Evolutionary conservation across 805 yeast genomes (phyloP), one percentile per base, ranked within the genome.

Genomic region (Saturnispora serradocipensis): DNA sequence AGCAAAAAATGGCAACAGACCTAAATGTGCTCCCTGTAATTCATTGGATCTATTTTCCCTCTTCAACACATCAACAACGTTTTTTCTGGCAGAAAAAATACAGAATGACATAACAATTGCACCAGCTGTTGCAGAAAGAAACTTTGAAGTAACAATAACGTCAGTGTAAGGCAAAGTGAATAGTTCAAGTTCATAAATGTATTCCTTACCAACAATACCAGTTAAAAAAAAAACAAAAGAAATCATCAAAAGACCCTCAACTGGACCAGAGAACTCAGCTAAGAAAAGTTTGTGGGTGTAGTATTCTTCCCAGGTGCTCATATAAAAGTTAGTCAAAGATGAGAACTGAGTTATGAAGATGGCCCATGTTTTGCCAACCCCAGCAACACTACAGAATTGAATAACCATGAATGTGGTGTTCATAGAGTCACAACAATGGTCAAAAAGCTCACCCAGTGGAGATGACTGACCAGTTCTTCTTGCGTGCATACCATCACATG

Each of bases 401-500:
- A 88, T 70, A 4, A 82, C 75, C 11, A 90, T 90, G 49, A 91
- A 72, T 1, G 95, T 83, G 5, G 97, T 88, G 55, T 68, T 71
- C 60, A 77, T 69, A 1, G 83, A 82, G 62, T 78, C 84, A 47
- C 78, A 73, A 53, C 96, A 89, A 63, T 90, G 98, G 63, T 90
- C 98, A 63, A 91, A 91, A 52, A 90, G 73, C 65, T 90, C 98
- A 34, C 98, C 98, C 60, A 90, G 71, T 1, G 98, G 97, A 3
- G 97, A 93, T 55, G 88, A 79, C 67, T 88, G 95, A n/a, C 95
- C 95, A 1, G 97, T 90, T 62, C 91, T 80, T 63, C 98, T 81
- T 24, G 97, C 97, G 66, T 90, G 98, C 56, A 86, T 78, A 4
- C 98, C 98, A 67, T 90, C 98, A 67, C 96, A 86, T 0, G 96